Conservation (phyloP, 1,139 yeast species). For the Geotrichum histeridarum region DNA sequence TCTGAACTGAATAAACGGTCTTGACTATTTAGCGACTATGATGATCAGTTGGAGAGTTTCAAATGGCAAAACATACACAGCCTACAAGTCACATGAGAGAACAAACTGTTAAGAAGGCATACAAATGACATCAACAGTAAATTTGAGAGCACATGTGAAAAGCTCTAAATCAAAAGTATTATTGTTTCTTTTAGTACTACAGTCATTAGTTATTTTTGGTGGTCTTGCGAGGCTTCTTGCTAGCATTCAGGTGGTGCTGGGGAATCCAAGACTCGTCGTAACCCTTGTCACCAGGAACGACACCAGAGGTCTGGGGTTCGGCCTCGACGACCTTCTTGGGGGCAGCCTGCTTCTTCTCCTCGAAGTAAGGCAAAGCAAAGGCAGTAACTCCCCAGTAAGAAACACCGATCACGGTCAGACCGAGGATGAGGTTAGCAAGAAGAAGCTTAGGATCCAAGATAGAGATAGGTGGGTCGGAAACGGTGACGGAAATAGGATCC, state of each 20-base stretch:
- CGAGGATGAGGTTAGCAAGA: conserved; percentile 53
- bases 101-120: too few relatives aligned
- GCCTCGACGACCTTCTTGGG: conserved; percentile 9
- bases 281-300: conserved; percentile 36
- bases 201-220: conserved; percentile 8
- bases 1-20: too few relatives aligned
- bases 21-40: too few relatives aligned
- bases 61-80: too few relatives aligned
- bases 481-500: conserved; percentile 52
- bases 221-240: conserved; percentile 13
- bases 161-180: not conserved
- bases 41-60: too few relatives aligned
- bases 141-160: not conserved
- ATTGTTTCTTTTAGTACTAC: conserved; percentile 1
- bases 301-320: conserved; percentile 20
- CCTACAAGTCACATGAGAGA: too few relatives aligned
- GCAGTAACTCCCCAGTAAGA: conserved; percentile 46
- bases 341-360: conserved; percentile 29
- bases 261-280: conserved; percentile 59
- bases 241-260: conserved; percentile 42
- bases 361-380: conserved; percentile 43
- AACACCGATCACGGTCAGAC: conserved; percentile 47
- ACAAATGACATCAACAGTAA: not conserved
- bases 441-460: conserved; percentile 69
- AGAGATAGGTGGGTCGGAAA: conserved; percentile 65